Evolutionary conservation across 73 alveolate species (phyloP), one percentile per base, ranked within the genome.

Genomic region (Paramecium octaurelia): DNA sequence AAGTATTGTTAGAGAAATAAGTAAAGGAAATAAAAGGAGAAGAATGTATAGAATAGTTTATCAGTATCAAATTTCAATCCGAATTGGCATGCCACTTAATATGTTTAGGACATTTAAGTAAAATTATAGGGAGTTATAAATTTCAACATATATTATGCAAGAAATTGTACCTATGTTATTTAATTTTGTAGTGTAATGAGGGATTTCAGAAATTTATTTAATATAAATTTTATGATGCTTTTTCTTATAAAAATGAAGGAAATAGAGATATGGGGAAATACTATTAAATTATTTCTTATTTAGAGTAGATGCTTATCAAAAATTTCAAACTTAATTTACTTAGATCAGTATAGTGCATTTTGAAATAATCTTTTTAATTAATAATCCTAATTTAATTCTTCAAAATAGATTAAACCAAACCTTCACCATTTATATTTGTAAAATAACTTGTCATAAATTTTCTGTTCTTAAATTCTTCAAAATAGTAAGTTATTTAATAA

Each of bases 1-100:
- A 80, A 80, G 20, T n/a, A 35, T 31, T 80, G n/a, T 43, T 80
- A 14, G 91, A 80, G 23, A 80, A 80, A 80, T 80, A 59, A 23
- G 8, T 43, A 11, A 20, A 4, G 46, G 31, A 31, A 23, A 31
- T 23, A 4, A 44, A 80, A 35, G 76, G 46, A 23, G 46, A 46
- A 48, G 91, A 80, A 31, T 34, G 43, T 1, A 21, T 31, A 23
- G 75, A 44, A 24, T 23, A 40, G 24, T 23, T 34, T 16, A 20
- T 23, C 44, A 24, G 31, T 27, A 27, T 27, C 31, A 80, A 80
- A 43, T 44, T 48, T 21, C 44, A 80, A 80, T 43, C 44, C 8
- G 73, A 80, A 42, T 14, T 44, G 57, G 20, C 75, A 8, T 21
- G 44, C 18, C 18, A 42, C 44, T 11, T 43, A 43, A 42, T 14